phyloP scores from a whole-genome alignment of 768 basidiomycete species.

The Dentipellis fragilis region DNA sequence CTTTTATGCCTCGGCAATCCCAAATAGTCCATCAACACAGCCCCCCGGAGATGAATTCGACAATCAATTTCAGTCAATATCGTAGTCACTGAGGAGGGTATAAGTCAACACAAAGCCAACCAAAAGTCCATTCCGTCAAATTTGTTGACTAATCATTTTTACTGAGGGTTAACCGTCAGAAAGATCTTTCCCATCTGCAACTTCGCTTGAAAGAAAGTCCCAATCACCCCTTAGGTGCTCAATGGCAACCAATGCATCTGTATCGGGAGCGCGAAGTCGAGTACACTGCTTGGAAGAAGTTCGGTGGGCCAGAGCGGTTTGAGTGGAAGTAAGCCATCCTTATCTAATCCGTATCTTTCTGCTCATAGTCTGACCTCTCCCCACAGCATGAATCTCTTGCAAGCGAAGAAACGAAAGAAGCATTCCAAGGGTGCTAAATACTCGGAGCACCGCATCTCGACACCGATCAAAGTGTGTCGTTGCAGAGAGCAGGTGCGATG shows the following conservation, averaged over 20 bases:
- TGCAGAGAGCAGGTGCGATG: neutral
- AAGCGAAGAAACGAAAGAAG: neutral
- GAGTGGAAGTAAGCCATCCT: neutral
- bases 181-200: neutral
- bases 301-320: neutral
- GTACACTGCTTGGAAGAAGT: neutral
- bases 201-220: neutral
- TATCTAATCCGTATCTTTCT: neutral
- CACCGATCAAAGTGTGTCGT: neutral
- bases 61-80: no score
- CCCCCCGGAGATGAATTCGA: no score
- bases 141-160: neutral
- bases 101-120: no score
- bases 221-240: neutral
- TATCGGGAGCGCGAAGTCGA: neutral
- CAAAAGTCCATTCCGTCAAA: no score
- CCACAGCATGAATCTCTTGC: neutral
- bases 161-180: neutral
- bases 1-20: neutral
- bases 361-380: neutral
- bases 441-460: neutral
- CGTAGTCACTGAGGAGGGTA: no score
- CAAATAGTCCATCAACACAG: no score
- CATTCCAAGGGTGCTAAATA: neutral
- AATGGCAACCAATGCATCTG: neutral